Evolutionary conservation across 495 filamentous ascomycete genomes (phyloP), one percentile per base, ranked within the genome.

Genomic region (Xylaria nigripes): DNA sequence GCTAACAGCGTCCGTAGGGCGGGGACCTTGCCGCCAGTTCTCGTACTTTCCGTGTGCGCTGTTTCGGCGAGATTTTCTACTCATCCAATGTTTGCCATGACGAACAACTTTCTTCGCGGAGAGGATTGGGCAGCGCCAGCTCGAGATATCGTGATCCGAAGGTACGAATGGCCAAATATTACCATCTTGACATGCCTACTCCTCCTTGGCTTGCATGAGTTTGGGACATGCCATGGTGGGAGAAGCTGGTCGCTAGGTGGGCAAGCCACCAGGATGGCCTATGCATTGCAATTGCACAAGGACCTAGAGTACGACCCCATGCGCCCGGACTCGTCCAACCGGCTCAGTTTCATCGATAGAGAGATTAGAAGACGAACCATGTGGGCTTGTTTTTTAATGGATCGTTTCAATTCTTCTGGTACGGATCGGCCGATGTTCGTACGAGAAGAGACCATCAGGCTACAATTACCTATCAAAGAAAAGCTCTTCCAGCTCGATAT

Each of bases 341-440:
- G 86, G 51, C 75, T 98, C 38, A 95, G 87, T 62, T 88, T 89
- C 61, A 93, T 90, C 12, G 93, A 98, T 69, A 83, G 87, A 30
- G 93, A 98, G 66, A 96, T 96, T 34, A 77, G 93, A 50, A 77
- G 92, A 53, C 79, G 93, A 49, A 94, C 89, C 5, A 96, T 98
- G 92, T 98, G 93, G 93, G 87, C 90, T 21, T 96, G 90, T 66
- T 96, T 92, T 62, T 64, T 94, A 55, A 96, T 98, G 93, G 93
- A 98, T 68, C 83, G 92, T 0, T 96, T 96, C 70, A 96, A 90
- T 69, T 95, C 92, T 2, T 96, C 91, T 2, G 93, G 93, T 13
- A 96, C 91, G 24, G 90, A 96, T 61, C 81, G 93, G 48, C 93
- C 93, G 46, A 86, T 86, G n/a, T 92, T 94, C 61, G 86, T 91